Evolutionary conservation across 176 grass and related monocot species (phyloP).

Genomic region (Cymbopogon citratus): DNA sequence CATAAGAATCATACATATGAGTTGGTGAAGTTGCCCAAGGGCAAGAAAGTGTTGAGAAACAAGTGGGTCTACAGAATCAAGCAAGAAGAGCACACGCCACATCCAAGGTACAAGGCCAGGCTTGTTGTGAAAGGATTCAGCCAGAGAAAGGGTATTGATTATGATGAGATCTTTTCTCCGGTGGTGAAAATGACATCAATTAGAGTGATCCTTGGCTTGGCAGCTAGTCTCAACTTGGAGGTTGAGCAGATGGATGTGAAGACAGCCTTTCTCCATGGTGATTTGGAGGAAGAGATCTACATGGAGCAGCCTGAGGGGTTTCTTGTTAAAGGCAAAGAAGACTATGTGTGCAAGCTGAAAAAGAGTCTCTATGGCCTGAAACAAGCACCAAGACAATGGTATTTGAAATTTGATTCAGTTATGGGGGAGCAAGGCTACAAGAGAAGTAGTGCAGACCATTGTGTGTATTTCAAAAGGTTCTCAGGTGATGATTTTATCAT

Average conservation of each 20-base stretch:
- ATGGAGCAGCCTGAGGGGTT: no score
- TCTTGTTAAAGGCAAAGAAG: no score
- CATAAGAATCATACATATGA: conserved; percentile 11
- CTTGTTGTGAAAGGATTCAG: conserved; percentile 1
- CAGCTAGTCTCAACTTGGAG: not conserved
- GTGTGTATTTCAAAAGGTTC: no score
- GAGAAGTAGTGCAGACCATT: no score
- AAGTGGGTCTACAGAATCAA: conserved; percentile 4
- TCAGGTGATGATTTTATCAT: no score
- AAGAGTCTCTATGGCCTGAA: no score
- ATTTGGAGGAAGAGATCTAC: no score
- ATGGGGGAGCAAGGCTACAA: no score
- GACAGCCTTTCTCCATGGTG: no score
- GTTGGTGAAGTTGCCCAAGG: not conserved
- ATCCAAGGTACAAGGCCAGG: not conserved
- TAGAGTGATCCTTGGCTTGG: not conserved
- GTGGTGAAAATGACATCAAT: conserved; percentile 11
- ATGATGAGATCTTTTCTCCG: not conserved
- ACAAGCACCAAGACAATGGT: no score
- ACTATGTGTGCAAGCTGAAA: no score
- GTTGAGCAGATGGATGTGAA: not conserved
- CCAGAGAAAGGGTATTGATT: not conserved
- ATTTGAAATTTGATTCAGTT: no score
- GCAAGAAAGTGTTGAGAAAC: not conserved
- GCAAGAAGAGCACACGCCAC: not conserved